Evolutionary conservation across 345 rosid genomes (phyloP).

Genomic region (Tarenaya hassleriana): DNA sequence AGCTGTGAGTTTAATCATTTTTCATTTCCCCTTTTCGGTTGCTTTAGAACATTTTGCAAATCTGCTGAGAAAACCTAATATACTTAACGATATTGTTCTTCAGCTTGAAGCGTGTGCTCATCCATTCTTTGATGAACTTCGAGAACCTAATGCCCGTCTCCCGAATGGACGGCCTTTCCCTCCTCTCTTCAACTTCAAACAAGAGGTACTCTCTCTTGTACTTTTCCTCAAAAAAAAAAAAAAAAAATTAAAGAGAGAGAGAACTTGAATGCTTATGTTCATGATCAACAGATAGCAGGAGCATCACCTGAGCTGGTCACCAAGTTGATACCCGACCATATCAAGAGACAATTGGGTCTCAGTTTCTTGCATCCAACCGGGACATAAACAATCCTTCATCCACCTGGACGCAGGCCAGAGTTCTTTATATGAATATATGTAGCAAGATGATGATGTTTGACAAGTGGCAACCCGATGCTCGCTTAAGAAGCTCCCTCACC

Average conservation of each 20-base stretch:
- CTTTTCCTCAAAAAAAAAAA: no score
- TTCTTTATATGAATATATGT: no score
- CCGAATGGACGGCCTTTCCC: slow-evolving; percentile 57
- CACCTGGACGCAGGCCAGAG: no score
- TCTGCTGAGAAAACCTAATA: no score
- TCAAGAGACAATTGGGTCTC: slow-evolving; percentile 70
- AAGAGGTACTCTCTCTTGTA: slow-evolving; percentile 36
- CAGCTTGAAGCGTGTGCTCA: slow-evolving; percentile 69
- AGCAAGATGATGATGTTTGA: no score
- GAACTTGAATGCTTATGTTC: no score
- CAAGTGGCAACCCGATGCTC: no score
- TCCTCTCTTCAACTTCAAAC: slow-evolving; percentile 60
- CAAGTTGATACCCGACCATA: slow-evolving; percentile 81
- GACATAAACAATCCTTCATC: no score
- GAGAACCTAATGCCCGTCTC: slow-evolving; percentile 54
- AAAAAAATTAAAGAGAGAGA: no score
- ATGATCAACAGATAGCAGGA: slow-evolving; percentile 29
- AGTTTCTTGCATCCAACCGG: slow-evolving; percentile 69
- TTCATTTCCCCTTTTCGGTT: no score
- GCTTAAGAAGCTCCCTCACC: no score
- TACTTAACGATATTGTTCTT: background rate
- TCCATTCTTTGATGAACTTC: slow-evolving; percentile 62
- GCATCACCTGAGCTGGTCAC: slow-evolving; percentile 70
- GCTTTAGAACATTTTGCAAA: background rate
- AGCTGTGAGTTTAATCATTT: slow-evolving; percentile 55